These are phyloP conservation scores for Sporormia fimetaria DNA, from an alignment of 495 filamentous ascomycete genomes.

Conservation along the genomic window DNA sequence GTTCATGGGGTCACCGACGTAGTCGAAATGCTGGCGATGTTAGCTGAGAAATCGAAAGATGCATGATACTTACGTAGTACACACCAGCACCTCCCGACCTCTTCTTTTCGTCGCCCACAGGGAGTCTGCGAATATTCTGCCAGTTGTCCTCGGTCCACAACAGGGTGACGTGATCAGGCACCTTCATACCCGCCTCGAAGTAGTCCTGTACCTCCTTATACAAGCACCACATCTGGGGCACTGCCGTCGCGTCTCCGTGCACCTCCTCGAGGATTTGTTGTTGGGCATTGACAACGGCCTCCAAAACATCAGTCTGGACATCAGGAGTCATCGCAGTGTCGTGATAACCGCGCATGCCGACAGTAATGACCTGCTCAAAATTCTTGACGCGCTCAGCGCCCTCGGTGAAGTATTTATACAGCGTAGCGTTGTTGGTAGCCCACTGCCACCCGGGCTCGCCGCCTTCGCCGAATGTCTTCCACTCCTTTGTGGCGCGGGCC, in stretches of 20 bases:
- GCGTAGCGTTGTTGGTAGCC: conserved; percentile 51
- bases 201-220: conserved; percentile 45
- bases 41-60: not conserved
- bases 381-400: conserved; percentile 53
- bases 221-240: conserved; percentile 58
- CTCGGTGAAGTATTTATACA: conserved; percentile 55
- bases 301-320: conserved; percentile 48
- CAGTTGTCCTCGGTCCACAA: conserved; percentile 70
- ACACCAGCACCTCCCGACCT: conserved; percentile 58
- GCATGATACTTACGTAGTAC: conserved; percentile 42
- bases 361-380: conserved; percentile 54
- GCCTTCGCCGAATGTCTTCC: conserved; percentile 45
- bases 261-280: conserved; percentile 45
- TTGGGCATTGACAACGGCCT: conserved; percentile 49
- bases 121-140: conserved; percentile 57
- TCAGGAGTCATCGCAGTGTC: conserved; percentile 48
- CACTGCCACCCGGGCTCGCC: conserved; percentile 45
- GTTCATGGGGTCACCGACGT: conserved; percentile 50
- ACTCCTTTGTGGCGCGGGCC: conserved; percentile 61
- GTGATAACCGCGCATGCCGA: conserved; percentile 63
- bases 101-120: conserved; percentile 48
- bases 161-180: conserved; percentile 63
- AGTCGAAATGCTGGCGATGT: conserved; percentile 49
- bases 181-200: conserved; percentile 49
- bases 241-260: conserved; percentile 43